phyloP scores from a whole-genome alignment of 371 early-diverging fungal species.

The Syncephalastrum monosporum region DNA sequence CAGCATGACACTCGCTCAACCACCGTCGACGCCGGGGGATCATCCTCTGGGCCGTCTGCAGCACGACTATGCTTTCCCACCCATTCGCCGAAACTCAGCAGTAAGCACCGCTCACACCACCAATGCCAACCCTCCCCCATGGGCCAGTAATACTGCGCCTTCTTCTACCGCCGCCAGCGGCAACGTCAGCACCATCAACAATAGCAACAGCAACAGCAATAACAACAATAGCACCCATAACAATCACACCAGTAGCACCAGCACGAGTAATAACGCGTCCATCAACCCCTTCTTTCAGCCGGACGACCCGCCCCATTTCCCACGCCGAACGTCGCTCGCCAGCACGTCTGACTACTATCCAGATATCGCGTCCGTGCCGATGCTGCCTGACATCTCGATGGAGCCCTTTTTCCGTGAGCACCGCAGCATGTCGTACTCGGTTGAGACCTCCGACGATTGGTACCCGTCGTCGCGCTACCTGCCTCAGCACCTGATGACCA shows the following conservation, averaged over 20 bases:
- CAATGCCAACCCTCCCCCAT: conserved; percentile 13
- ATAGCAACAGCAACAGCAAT: background rate
- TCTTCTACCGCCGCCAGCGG: background rate
- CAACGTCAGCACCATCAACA: background rate
- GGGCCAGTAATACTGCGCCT: conserved; percentile 11
- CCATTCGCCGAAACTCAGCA: conserved; percentile 38
- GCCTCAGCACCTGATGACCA: conserved; percentile 22
- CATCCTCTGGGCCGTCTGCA: conserved; percentile 21
- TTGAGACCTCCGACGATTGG: conserved; percentile 18
- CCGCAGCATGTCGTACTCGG: conserved; percentile 42
- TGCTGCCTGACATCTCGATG: conserved; percentile 37
- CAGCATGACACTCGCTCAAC: too few species aligned
- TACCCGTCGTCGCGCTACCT: conserved; percentile 8
- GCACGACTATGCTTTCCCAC: conserved; percentile 38
- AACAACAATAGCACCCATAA: background rate
- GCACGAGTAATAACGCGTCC: background rate
- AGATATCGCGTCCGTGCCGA: conserved; percentile 37
- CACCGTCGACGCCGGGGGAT: conserved; percentile 10
- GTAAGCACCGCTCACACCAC: conserved; percentile 13
- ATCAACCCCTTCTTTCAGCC: conserved; percentile 9
- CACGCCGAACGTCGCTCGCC: conserved; percentile 8
- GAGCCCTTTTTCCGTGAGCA: conserved; percentile 37
- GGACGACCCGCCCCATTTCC: background rate
- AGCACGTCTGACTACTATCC: conserved; percentile 17
- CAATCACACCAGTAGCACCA: background rate